Evolutionary conservation across 352 stramenopile species (phyloP), one percentile per base, ranked within the genome.

Genomic region (Globisporangium rhizosaccharum): DNA sequence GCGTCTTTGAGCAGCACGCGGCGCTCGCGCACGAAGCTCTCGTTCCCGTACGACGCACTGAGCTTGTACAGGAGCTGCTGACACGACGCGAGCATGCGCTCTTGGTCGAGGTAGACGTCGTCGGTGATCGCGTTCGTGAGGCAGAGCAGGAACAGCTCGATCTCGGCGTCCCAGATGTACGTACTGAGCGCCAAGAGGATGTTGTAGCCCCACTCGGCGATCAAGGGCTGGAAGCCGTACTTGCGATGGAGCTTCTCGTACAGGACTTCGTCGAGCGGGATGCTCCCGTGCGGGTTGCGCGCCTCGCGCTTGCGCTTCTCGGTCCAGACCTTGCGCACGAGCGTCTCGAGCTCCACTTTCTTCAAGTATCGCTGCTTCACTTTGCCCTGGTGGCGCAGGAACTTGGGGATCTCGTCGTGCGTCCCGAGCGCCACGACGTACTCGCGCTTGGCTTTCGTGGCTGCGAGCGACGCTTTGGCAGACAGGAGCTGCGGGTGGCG

Each of bases 151-250:
- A 93, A 93, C 30, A 93, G 59, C 60, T 91, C 81, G 25, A 93
- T 76, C 63, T 93, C 84, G 12, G 79, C 75, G 56, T 93, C 84
- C 84, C 82, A 93, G 17, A 65, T 71, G 49, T 79, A 90, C 45
- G 66, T 58, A 51, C 88, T 81, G 18, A 91, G 71, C 2, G 75
- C 78, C 3, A 91, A 41, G 3, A 93, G 54, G n/a, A 91, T 72
- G 61, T 91, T 93, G 66, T 93, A 93, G n/a, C 83, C 83, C 82
- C 82, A 93, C 65, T 93, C 81, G 3, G 84, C 84, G 37, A 93
- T 85, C 23, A 90, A 62, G 1, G 84, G 79, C 65, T 93, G 81
- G 59, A 91, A 91, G 2, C 81, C 82, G 59, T 88, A 91, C 62
- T 90, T 90, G 49, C 78, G 78, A 52, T 91, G 71, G 49, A 93